These are phyloP conservation scores for Schwanniomyces vanrijiae DNA, from an alignment of 805 yeast species.

Conservation along the genomic window DNA sequence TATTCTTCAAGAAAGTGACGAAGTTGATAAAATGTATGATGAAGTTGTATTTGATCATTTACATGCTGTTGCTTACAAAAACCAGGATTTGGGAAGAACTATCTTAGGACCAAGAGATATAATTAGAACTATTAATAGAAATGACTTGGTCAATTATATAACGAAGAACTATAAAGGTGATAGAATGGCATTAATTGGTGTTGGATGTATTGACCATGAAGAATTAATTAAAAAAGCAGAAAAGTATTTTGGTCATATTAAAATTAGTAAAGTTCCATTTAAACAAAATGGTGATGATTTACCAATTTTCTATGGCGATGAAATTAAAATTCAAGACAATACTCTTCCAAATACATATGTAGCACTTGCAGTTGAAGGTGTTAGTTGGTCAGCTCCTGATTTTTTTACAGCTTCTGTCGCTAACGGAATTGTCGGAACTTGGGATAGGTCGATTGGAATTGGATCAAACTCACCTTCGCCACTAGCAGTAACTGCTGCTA, in stretches of 20 bases:
- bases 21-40: conserved; percentile 97
- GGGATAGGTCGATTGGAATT: conserved; percentile 91
- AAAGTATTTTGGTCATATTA: conserved; percentile 71
- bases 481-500: conserved; percentile 65
- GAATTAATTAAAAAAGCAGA: conserved; percentile 76
- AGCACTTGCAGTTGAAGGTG: conserved; percentile 96
- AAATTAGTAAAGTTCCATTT: conserved; percentile 59
- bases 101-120: conserved; percentile 92
- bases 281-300: conserved; percentile 73
- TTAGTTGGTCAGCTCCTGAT: conserved; percentile 94
- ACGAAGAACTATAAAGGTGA: conserved; percentile 89
- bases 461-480: conserved; percentile 86
- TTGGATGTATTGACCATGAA: conserved; percentile 90
- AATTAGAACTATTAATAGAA: conserved; percentile 74
- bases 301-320: conserved; percentile 84
- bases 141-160: conserved; percentile 79
- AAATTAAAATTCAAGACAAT: conserved; percentile 78
- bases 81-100: conserved; percentile 94
- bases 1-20: conserved; percentile 93
- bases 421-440: conserved; percentile 94
- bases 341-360: conserved; percentile 86
- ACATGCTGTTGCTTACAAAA: conserved; percentile 87
- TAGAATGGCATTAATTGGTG: conserved; percentile 97
- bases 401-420: conserved; percentile 94
- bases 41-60: conserved; percentile 97